Percentiles rank a stretch among this genome's conserved stretches.
Evolutionary conservation across 108 stramenopile genomes (phyloP).

Genomic region (Cyclotella baltica): DNA sequence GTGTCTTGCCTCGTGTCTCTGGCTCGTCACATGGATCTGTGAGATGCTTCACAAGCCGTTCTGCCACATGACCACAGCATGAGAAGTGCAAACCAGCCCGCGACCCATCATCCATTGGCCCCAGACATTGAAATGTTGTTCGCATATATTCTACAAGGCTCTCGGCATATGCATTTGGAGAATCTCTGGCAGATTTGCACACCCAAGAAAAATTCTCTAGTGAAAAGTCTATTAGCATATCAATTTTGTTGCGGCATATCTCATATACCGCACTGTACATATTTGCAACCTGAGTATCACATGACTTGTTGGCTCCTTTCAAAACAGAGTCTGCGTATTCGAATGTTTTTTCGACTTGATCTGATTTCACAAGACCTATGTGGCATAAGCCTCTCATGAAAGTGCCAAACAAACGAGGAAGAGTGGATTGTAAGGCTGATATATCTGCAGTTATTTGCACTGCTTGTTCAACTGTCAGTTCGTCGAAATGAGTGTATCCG

Average conservation of each 20-base stretch:
- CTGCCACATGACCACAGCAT: conserved; percentile 91
- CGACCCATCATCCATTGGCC: conserved; percentile 93
- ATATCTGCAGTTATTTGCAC: conserved; percentile 92
- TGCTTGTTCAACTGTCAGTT: conserved; percentile 85
- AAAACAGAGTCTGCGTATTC: conserved; percentile 85
- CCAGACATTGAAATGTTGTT: conserved; percentile 76
- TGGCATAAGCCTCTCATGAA: conserved; percentile 90
- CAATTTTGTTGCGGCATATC: conserved; percentile 87
- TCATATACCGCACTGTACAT: conserved; percentile 91
- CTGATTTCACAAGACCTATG: conserved; percentile 83
- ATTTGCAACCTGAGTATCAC: conserved; percentile 87
- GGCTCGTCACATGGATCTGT: conserved; percentile 66
- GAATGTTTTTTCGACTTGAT: conserved; percentile 86
- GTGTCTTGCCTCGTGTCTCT: conserved; percentile 27
- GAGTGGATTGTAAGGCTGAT: conserved; percentile 76
- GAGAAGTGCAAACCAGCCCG: conserved; percentile 89
- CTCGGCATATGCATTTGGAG: conserved; percentile 87
- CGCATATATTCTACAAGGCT: conserved; percentile 87
- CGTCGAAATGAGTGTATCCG: conserved; percentile 76
- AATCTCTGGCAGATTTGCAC: conserved; percentile 71
- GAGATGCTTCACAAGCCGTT: conserved; percentile 81
- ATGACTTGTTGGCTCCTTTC: conserved; percentile 84
- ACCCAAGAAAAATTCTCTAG: conserved; percentile 91
- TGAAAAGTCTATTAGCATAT: conserved; percentile 84
- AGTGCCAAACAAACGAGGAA: conserved; percentile 89